A percentile compares a stretch with the other conserved stretches of the same genome.
phyloP scores from a whole-genome alignment of 2,329 filamentous ascomycete genomes.

The Ascochyta rabiei region DNA sequence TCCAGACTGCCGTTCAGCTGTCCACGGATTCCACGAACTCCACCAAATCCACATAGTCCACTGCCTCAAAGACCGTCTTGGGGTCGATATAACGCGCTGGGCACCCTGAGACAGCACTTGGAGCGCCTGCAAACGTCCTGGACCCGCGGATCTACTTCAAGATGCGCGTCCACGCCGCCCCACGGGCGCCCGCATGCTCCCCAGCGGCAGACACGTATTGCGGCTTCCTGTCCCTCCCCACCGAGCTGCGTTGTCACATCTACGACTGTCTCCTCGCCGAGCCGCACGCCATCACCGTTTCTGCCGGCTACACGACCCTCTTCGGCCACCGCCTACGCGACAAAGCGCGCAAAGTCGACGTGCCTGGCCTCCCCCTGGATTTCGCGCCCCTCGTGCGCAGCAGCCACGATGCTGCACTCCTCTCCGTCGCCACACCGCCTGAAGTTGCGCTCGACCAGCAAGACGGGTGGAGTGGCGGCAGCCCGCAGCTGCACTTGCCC shows the following conservation, averaged over 20 bases:
- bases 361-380: conserved; percentile 47
- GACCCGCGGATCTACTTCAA: not conserved
- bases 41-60: conserved; percentile 6
- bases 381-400: conserved; percentile 43
- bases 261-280: conserved; percentile 50
- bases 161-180: conserved; percentile 13
- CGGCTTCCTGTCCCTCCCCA: conserved; percentile 39
- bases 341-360: conserved; percentile 27
- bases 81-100: not conserved
- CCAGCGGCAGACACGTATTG: conserved; percentile 9
- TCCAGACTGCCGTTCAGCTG: conserved; percentile 18
- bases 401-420: conserved; percentile 41
- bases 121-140: not conserved
- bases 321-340: conserved; percentile 38
- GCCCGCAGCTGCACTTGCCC: conserved; percentile 24
- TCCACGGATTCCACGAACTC: conserved; percentile 4
- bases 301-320: conserved; percentile 42
- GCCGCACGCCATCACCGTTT: conserved; percentile 47
- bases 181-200: conserved; percentile 8
- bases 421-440: conserved; percentile 38
- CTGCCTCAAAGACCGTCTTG: not conserved
- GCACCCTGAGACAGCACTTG: conserved; percentile 3
- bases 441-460: conserved; percentile 22
- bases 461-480: conserved; percentile 12
- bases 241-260: conserved; percentile 51